phyloP scores from a whole-genome alignment of 306 rosid species.

The Inga laurina region DNA sequence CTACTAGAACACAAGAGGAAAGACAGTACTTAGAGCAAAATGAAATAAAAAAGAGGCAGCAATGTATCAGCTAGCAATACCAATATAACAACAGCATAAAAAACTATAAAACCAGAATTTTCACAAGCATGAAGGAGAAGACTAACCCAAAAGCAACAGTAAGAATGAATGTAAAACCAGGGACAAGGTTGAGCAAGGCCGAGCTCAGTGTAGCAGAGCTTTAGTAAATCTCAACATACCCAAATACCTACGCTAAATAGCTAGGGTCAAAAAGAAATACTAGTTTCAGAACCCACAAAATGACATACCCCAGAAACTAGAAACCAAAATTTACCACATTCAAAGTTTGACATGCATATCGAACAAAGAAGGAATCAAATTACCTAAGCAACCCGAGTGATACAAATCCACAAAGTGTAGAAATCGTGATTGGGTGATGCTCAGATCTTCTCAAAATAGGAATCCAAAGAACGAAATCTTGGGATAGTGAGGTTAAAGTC shows the following conservation, averaged over 20 bases:
- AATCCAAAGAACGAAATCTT: background rate
- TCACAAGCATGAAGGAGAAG: background rate
- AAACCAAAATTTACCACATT: constrained; percentile 7
- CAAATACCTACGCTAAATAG: constrained; percentile 57
- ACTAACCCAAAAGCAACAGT: constrained; percentile 62
- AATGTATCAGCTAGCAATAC: background rate
- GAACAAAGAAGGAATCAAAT: constrained; percentile 21
- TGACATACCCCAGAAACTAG: background rate
- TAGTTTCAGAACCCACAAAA: constrained; percentile 11
- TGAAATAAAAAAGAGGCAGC: background rate
- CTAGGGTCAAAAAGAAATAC: constrained; percentile 12
- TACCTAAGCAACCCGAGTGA: constrained; percentile 70
- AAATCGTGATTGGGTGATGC: constrained; percentile 56
- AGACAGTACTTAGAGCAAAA: background rate
- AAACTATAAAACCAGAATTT: background rate
- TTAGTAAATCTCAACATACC: constrained; percentile 71
- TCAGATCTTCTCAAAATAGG: constrained; percentile 37
- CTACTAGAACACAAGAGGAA: background rate
- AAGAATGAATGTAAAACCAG: constrained; percentile 70
- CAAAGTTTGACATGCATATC: background rate
- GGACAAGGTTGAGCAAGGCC: constrained; percentile 75
- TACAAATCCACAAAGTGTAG: constrained; percentile 51
- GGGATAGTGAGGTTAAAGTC: background rate
- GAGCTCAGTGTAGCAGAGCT: constrained; percentile 78
- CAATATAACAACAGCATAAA: background rate